Conservation (phyloP, 2,329 filamentous ascomycete genomes). For the Lecanicillium sp. region DNA sequence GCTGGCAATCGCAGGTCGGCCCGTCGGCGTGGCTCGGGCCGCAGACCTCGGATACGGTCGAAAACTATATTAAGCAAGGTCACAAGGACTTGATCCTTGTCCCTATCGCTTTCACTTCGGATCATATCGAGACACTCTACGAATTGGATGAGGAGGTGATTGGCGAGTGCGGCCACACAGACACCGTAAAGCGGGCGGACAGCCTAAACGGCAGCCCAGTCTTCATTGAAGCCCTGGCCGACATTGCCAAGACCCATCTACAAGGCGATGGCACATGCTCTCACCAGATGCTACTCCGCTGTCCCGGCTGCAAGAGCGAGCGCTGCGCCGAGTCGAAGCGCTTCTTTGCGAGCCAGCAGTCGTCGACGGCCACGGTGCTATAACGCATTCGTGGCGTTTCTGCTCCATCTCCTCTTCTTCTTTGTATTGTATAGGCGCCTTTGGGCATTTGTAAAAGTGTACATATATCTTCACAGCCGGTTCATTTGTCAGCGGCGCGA, state of each 20-base stretch:
- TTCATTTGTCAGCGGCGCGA: background rate
- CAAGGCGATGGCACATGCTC: conserved; percentile 62
- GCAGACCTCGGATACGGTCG: conserved; percentile 82
- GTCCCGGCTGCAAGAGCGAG: conserved; percentile 88
- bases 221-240: conserved; percentile 84
- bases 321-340: conserved; percentile 72
- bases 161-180: conserved; percentile 69
- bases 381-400: too few relatives aligned
- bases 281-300: conserved; percentile 80
- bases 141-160: conserved; percentile 95
- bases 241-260: conserved; percentile 77
- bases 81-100: conserved; percentile 87
- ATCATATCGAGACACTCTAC: conserved; percentile 95
- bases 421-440: too few relatives aligned
- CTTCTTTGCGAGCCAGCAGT: conserved; percentile 46
- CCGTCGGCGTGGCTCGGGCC: conserved; percentile 93
- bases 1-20: conserved; percentile 97
- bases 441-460: conserved; percentile 14
- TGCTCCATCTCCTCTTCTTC: too few relatives aligned
- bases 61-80: conserved; percentile 82
- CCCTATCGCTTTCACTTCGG: conserved; percentile 96
- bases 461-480: conserved; percentile 1
- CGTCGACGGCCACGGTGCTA: too few relatives aligned
- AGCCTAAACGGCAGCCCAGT: conserved; percentile 84
- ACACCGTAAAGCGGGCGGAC: conserved; percentile 82